These are phyloP conservation scores for Populus ilicifolia DNA, from an alignment of 345 rosid species.

Conservation along the genomic window DNA sequence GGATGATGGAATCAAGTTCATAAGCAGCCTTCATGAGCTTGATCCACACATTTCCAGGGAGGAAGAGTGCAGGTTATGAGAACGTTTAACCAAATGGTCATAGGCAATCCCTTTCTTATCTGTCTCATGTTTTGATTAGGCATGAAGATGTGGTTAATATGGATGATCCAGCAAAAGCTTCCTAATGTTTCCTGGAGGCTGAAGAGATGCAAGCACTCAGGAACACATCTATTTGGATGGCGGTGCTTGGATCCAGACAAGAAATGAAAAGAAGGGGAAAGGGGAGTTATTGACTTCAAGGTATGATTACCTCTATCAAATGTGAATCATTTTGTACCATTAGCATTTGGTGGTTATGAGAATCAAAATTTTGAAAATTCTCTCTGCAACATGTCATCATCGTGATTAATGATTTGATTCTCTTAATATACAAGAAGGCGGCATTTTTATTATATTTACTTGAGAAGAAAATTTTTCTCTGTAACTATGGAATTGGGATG, in stretches of 20 bases:
- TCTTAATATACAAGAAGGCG: not conserved
- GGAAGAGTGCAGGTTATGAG: slow-evolving; percentile 51
- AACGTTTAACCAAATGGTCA: slow-evolving; percentile 60
- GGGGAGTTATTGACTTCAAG: not conserved
- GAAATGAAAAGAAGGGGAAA: not conserved
- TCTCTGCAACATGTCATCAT: not conserved
- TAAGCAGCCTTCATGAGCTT: slow-evolving; percentile 52
- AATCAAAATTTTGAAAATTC: not conserved
- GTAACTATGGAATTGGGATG: not conserved
- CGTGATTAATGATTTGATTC: not conserved
- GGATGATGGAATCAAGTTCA: slow-evolving; percentile 63
- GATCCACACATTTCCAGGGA: slow-evolving; percentile 58
- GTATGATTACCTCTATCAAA: slow-evolving; percentile 1
- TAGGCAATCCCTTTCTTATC: slow-evolving; percentile 18
- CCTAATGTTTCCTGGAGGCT: not conserved
- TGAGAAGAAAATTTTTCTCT: not conserved
- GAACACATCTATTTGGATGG: not conserved
- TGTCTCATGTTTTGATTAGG: not conserved
- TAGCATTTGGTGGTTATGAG: not conserved
- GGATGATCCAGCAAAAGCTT: not conserved
- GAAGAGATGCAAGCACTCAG: not conserved
- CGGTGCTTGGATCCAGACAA: not conserved
- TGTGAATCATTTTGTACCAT: not conserved
- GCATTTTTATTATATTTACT: not conserved
- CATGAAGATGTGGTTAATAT: not conserved